Conservation (phyloP, 2,329 filamentous ascomycete genomes). For the Penicillium corylophilum region DNA sequence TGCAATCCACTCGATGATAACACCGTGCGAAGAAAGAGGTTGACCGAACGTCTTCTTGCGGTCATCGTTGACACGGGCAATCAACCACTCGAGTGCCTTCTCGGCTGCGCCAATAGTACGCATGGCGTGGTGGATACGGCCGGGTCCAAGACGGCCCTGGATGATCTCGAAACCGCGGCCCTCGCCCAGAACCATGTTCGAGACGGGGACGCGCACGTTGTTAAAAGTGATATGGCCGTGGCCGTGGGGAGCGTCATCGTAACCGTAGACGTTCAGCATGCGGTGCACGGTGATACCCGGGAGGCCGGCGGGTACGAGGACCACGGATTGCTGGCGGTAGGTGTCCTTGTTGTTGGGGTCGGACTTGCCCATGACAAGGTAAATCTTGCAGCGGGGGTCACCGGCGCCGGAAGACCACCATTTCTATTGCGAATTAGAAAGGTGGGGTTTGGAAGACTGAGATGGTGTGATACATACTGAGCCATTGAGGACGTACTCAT, state of each 20-base stretch:
- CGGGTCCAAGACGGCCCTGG: conserved; percentile 91
- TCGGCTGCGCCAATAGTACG: conserved; percentile 88
- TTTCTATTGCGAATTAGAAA: conserved; percentile 63
- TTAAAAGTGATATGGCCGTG: conserved; percentile 90
- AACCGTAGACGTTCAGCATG: conserved; percentile 92
- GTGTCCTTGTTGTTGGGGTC: conserved; percentile 71
- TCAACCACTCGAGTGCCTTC: conserved; percentile 88
- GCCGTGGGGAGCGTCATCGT: conserved; percentile 96
- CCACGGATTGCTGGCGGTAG: conserved; percentile 90
- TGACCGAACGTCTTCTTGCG: conserved; percentile 89
- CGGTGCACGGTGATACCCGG: conserved; percentile 89
- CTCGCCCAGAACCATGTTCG: conserved; percentile 86
- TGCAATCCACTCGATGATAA: conserved; percentile 93
- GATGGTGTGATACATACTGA: conserved; percentile 56
- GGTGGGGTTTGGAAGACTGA: too few species aligned
- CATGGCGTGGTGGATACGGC: conserved; percentile 98
- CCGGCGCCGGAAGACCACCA: conserved; percentile 98
- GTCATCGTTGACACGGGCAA: conserved; percentile 90
- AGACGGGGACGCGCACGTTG: conserved; percentile 81
- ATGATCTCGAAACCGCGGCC: conserved; percentile 98
- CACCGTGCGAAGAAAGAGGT: conserved; percentile 80
- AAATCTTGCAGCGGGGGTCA: conserved; percentile 86
- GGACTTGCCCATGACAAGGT: conserved; percentile 95
- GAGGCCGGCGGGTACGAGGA: conserved; percentile 77
- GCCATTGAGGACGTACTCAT: conserved; percentile 89